A percentile compares a stretch with the other conserved stretches of the same genome.
Conservation (phyloP, 768 basidiomycete species). For the Lactifluus hygrophoroides region DNA sequence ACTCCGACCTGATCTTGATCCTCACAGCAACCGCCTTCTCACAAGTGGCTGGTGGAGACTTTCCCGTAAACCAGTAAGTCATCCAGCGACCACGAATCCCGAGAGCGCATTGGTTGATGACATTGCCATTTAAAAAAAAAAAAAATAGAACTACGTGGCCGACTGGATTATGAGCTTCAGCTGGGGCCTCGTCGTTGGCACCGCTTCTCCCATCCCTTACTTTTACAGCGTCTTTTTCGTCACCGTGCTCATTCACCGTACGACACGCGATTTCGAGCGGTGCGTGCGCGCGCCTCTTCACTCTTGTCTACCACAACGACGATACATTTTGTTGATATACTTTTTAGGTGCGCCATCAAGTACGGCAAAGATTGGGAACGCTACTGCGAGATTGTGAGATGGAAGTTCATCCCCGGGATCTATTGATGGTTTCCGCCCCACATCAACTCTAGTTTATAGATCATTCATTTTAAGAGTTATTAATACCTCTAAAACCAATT, state of each 20-base stretch:
- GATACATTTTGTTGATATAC: conserved; percentile 3
- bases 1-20: not conserved
- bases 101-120: not conserved
- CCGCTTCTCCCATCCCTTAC: conserved; percentile 79
- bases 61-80: conserved; percentile 81
- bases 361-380: conserved; percentile 94
- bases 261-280: conserved; percentile 91
- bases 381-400: conserved; percentile 81
- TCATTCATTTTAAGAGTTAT: too few relatives aligned
- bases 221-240: conserved; percentile 98
- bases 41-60: conserved; percentile 92
- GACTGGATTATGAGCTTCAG: conserved; percentile 83
- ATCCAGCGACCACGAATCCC: not conserved
- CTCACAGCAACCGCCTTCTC: conserved; percentile 72
- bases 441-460: too few relatives aligned
- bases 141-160: conserved; percentile 77
- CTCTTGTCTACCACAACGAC: not conserved
- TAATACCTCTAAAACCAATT: too few relatives aligned
- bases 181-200: conserved; percentile 76
- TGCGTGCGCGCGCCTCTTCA: conserved; percentile 26
- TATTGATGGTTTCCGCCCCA: conserved; percentile 41
- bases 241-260: conserved; percentile 83
- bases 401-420: conserved; percentile 81
- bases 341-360: conserved; percentile 59
- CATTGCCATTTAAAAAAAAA: not conserved